Percentiles rank a stretch among this genome's conserved stretches.
phyloP scores from a whole-genome alignment of 306 rosid genomes.

The Corylus avellana region DNA sequence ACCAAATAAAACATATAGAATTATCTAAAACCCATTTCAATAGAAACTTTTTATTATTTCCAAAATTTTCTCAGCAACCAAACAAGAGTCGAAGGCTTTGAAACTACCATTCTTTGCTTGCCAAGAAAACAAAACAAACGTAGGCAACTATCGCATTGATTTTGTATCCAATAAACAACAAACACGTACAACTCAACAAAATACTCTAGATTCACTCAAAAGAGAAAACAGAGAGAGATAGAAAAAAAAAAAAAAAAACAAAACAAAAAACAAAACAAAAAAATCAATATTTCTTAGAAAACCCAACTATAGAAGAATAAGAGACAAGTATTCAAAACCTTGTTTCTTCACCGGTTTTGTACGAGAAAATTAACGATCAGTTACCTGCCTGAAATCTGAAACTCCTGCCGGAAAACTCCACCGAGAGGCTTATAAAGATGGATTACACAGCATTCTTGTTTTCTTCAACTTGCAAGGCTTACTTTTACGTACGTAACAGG shows the following conservation, averaged over 20 bases:
- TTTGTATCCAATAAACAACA: background rate
- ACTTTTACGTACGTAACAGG: constrained; percentile 31
- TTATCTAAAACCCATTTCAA: background rate
- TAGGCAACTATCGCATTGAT: background rate
- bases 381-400: constrained; percentile 22
- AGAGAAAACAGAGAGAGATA: background rate
- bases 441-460: constrained; percentile 30
- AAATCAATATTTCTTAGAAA: background rate
- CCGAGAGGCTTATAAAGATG: constrained; percentile 23
- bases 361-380: background rate
- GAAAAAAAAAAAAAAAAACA: too few species aligned
- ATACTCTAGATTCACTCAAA: background rate
- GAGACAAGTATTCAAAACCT: constrained; percentile 4
- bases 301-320: background rate
- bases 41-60: background rate
- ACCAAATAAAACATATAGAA: background rate
- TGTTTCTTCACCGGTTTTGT: background rate
- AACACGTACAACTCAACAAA: background rate
- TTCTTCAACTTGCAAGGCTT: constrained; percentile 26
- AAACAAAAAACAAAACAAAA: too few species aligned
- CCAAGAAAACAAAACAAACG: background rate
- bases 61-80: background rate
- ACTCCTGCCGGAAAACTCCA: constrained; percentile 16
- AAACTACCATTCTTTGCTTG: background rate
- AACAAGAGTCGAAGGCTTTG: background rate